Evolutionary conservation across 345 rosid species (phyloP).

Genomic region (Pelargonium nanum): DNA sequence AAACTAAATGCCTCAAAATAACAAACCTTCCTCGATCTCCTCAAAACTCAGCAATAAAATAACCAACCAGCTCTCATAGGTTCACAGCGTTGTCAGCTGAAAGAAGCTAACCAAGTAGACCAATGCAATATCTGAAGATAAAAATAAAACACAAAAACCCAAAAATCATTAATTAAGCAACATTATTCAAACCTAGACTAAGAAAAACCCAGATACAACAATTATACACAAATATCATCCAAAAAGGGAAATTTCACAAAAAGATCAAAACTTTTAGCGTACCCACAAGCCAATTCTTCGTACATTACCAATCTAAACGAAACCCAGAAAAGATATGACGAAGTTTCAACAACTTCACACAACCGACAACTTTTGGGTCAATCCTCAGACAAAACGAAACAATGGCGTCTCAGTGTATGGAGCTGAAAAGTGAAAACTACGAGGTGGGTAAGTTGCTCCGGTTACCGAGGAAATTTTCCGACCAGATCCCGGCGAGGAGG

Average conservation of each 20-base stretch:
- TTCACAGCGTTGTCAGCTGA: background rate
- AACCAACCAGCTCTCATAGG: background rate
- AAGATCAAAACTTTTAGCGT: background rate
- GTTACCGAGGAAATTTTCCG: constrained; percentile 14
- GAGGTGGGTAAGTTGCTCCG: background rate
- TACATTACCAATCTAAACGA: constrained; percentile 11
- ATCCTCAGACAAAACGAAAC: background rate
- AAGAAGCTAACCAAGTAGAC: background rate
- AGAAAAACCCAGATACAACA: background rate
- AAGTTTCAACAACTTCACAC: background rate
- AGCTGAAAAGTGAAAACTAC: background rate
- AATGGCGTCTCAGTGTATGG: background rate
- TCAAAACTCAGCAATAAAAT: constrained; percentile 14
- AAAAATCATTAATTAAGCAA: background rate
- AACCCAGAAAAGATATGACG: constrained; percentile 18
- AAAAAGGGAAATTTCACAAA: background rate
- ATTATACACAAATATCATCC: background rate
- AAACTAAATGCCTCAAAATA: constrained; percentile 16
- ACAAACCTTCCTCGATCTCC: constrained; percentile 18
- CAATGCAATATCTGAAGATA: background rate
- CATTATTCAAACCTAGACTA: background rate
- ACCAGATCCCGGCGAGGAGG: constrained; percentile 26
- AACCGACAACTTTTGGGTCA: background rate
- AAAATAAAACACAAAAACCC: background rate
- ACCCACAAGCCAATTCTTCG: background rate